These are phyloP conservation scores for Meyerozyma carpophila DNA, from an alignment of 1,139 yeast genomes.

Conservation along the genomic window DNA sequence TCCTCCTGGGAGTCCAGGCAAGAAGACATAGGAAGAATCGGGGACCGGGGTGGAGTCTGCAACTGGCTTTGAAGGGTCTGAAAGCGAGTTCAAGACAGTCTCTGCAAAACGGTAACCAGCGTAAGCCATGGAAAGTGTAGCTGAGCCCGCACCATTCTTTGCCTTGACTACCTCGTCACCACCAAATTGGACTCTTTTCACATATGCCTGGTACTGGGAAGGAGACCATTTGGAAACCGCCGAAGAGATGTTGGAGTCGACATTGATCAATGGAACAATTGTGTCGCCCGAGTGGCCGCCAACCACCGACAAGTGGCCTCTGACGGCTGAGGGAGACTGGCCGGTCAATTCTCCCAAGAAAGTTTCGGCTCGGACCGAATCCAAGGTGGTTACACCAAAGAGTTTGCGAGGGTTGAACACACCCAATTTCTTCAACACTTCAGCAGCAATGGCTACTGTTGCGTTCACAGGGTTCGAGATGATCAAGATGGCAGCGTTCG, in stretches of 20 bases:
- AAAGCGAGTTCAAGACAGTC: constrained; percentile 39
- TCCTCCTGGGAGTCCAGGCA: constrained; percentile 53
- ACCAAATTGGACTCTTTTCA: constrained; percentile 66
- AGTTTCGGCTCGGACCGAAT: constrained; percentile 64
- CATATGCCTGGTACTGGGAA: constrained; percentile 36
- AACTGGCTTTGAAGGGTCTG: constrained; percentile 20
- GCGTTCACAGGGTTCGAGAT: constrained; percentile 75
- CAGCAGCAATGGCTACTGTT: constrained; percentile 72
- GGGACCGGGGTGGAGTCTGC: constrained; percentile 23
- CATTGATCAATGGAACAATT: constrained; percentile 40
- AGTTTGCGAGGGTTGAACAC: constrained; percentile 61
- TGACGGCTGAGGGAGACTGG: constrained; percentile 31
- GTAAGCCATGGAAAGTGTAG: constrained; percentile 73
- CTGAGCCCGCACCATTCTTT: constrained; percentile 72
- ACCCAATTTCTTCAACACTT: constrained; percentile 55
- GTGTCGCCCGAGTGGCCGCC: constrained; percentile 81
- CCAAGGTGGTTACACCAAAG: constrained; percentile 72
- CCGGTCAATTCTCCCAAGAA: constrained; percentile 45
- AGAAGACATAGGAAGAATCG: constrained; percentile 57
- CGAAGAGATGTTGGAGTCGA: constrained; percentile 19
- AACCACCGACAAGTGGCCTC: constrained; percentile 52
- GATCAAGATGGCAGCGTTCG: constrained; percentile 59
- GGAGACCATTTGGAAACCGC: constrained; percentile 26
- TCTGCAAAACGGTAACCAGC: constrained; percentile 70
- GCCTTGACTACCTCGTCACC: constrained; percentile 81